Base-by-base conservation (phyloP, 73 alveolate species). In the Stentor roeselii region DNA sequence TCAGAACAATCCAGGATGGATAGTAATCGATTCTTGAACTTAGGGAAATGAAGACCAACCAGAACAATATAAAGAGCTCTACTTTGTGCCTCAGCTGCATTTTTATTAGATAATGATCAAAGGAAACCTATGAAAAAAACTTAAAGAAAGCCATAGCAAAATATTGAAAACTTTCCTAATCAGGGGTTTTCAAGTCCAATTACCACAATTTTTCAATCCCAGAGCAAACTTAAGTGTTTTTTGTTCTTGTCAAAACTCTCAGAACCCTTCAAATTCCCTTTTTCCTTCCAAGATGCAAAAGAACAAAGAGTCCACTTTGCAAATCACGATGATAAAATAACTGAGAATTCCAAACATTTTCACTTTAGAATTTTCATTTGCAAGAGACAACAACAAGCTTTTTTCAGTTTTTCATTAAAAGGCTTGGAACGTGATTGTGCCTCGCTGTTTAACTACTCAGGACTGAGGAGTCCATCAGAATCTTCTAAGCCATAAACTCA, bases 351-450 rank as follows among this genome's bases (percentile, higher is more conserved):
- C 91, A 41, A 87, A 88, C 42, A 94, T 93, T 35, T 95, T 60
- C 77, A 95, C 99, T 0, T 67, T 94, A 30, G 98, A 94, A 87
- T 87, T 92, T 35, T 93, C 97, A n/a, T 93, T 94, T 83, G 92
- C 97, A 83, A 97, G 98, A 36, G 95, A 97, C 40, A 96, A 92
- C 78, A 76, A 87, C 59, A 97, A 96, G 36, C 92, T 90, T 82
- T 94, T 84, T 58, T 93, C 93, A 42, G 95, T 50, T 50, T 6
- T 11, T 11, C 30, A 50, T 21, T 21, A 11, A 50, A 50, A 50
- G 67, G 21, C 6, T 11, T 50, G 30, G 67, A 21, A 21, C 6
- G 21, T 6, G 30, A 50, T 50, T 21, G 67, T 21, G 30, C 21
- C 21, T 6, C 67, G 6, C 21, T 50, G 21, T 21, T 50, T 21